Evolutionary conservation across 176 grass and related monocot genomes (phyloP), one percentile per base, ranked within the genome.

Genomic region (Sorghum bicolor): DNA sequence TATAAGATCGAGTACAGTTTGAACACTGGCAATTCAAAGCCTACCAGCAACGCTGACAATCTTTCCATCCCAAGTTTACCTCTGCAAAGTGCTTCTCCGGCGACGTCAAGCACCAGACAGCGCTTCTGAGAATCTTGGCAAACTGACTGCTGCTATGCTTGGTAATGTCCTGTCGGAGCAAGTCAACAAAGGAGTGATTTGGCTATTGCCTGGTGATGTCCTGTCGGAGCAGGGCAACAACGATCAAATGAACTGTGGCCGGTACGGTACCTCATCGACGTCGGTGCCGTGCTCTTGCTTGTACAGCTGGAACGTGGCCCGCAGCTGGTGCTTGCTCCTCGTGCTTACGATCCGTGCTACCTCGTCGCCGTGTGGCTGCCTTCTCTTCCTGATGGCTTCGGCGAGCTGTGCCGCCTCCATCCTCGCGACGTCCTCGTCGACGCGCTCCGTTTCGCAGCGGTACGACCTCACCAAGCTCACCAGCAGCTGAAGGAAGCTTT

Each of bases 1-100:
- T 48, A 48, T 48, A 47, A 15, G 14, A 48, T 48, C 45, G 16
- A 45, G 40, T 43, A 43, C 40, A 43, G 40, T 3, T 43, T 43
- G 40, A 13, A 43, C 10, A 13, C 40, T 45, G 12, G 47, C 47
- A 50, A 2, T 50, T 19, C 47, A 1, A 34, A 76, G 28, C 70
- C 28, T 58, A 38, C 4, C 6, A 71, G 4, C 5, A 30, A 52
- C 3, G 28, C 6, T 66, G 10, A 43, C 7, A n/a, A 30, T 16
- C 26, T 50, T 33, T 34, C 5, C 20, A 5, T 33, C 17, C 14
- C 29, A 4, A 14, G 70, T 62, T 66, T 77, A 96, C 94, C 91
- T 93, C 91, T 62, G 94, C 94, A 28, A 86, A 96, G 74, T 93
- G 91, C 62, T 96, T 96, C 74, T 93, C 86, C 48, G 94, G 94